These are phyloP conservation scores for Botrytis elliptica DNA, from an alignment of 2,329 filamentous ascomycete species.

Conservation along the genomic window DNA sequence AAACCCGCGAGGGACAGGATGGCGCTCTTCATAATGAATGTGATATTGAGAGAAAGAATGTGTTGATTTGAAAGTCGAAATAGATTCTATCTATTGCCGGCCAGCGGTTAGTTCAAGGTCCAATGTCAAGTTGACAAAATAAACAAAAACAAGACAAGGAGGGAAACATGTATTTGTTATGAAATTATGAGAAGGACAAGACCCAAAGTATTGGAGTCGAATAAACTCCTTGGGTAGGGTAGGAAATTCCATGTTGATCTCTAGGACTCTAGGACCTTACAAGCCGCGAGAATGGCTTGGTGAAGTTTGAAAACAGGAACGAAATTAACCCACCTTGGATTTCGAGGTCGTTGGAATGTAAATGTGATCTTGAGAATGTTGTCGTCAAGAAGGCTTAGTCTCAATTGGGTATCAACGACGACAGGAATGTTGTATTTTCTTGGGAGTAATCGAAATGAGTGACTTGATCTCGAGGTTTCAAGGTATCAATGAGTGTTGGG, in stretches of 20 bases:
- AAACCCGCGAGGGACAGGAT: slow-evolving; percentile 41
- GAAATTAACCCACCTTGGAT: slow-evolving; percentile 9
- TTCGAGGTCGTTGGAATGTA: background rate
- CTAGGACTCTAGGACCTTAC: background rate
- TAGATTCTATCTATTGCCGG: slow-evolving; percentile 11
- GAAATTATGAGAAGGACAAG: background rate
- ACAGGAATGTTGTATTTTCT: background rate
- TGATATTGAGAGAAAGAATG: background rate
- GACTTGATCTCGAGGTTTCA: slow-evolving; percentile 1
- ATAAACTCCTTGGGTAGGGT: background rate
- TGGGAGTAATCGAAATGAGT: background rate
- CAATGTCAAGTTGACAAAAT: background rate
- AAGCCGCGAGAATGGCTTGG: background rate
- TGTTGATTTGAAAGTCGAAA: background rate
- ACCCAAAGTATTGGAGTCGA: background rate
- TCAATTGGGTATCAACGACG: background rate
- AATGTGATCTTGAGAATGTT: slow-evolving; percentile 3
- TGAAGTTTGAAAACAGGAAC: background rate
- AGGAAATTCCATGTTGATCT: background rate
- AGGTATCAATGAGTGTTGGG: slow-evolving; percentile 1
- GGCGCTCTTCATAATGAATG: slow-evolving; percentile 47
- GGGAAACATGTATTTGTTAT: background rate
- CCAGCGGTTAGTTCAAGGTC: slow-evolving; percentile 10
- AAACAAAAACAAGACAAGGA: background rate
- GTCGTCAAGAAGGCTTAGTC: background rate